A percentile compares a stretch with the other conserved stretches of the same genome.
These are phyloP conservation scores for Canavalia gladiata DNA, from an alignment of 306 rosid species.

Conservation along the genomic window DNA sequence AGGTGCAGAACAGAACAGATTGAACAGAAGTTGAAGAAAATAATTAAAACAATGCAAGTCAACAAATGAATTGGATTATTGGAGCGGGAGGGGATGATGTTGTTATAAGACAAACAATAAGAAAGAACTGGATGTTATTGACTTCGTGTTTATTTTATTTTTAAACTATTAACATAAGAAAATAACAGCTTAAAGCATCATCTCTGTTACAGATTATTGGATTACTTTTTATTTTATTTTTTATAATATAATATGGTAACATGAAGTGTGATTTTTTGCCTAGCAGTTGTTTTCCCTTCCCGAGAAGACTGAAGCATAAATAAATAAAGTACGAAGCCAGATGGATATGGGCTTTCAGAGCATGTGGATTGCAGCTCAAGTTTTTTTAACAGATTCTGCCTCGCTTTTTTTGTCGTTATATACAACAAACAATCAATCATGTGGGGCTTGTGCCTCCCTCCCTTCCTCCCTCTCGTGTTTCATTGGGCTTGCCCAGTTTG, in stretches of 20 bases:
- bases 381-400: neutral
- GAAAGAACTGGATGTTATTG: no score
- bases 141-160: no score
- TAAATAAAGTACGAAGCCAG: conserved; percentile 13
- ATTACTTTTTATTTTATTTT: neutral
- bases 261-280: neutral
- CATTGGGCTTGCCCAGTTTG: neutral
- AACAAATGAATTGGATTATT: no score
- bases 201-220: neutral
- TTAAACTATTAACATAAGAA: neutral
- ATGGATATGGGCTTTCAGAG: conserved; percentile 13
- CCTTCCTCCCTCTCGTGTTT: neutral
- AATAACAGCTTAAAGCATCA: neutral
- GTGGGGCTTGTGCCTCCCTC: neutral
- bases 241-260: neutral
- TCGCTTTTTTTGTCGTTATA: neutral
- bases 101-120: no score
- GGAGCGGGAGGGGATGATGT: no score
- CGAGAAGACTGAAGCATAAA: neutral
- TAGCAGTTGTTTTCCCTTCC: neutral
- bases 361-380: conserved; percentile 43
- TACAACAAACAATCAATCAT: neutral
- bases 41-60: no score
- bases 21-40: no score
- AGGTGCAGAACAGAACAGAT: no score